Evolutionary conservation across 192 early-diverging fungal species (phyloP).

Genomic region (Diversispora epigaea): DNA sequence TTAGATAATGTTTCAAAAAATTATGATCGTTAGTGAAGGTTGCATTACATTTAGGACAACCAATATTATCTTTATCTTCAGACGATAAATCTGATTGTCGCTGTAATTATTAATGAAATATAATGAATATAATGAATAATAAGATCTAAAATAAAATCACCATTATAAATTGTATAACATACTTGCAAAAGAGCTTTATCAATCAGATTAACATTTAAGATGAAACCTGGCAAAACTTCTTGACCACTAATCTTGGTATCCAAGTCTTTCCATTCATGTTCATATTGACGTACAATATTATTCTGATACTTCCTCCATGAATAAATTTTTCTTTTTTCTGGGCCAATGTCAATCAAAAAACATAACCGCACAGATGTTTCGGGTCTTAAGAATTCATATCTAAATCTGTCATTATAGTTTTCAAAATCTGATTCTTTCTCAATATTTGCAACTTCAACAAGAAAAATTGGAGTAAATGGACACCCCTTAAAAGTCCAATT

Average conservation of each 20-base stretch:
- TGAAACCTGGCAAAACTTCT: background rate
- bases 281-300: background rate
- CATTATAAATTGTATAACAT: conserved; percentile 12
- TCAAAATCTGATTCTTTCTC: background rate
- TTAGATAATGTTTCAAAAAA: background rate
- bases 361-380: background rate
- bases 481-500: conserved; percentile 24
- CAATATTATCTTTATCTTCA: background rate
- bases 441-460: conserved; percentile 28
- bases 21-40: background rate
- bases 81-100: background rate
- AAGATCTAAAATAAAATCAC: conserved; percentile 2
- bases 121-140: conserved; percentile 7
- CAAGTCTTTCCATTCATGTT: background rate
- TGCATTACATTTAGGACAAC: conserved; percentile 1
- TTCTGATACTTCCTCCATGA: background rate
- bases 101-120: conserved; percentile 6
- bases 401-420: conserved; percentile 19
- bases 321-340: background rate
- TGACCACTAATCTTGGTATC: background rate
- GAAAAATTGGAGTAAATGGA: conserved; percentile 27
- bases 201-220: background rate
- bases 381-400: conserved; percentile 10
- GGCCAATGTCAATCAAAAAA: conserved; percentile 2
- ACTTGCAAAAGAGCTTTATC: conserved; percentile 5